phyloP scores from a whole-genome alignment of 2,329 filamentous ascomycete species.

The Trichoderma citrinoviride region DNA sequence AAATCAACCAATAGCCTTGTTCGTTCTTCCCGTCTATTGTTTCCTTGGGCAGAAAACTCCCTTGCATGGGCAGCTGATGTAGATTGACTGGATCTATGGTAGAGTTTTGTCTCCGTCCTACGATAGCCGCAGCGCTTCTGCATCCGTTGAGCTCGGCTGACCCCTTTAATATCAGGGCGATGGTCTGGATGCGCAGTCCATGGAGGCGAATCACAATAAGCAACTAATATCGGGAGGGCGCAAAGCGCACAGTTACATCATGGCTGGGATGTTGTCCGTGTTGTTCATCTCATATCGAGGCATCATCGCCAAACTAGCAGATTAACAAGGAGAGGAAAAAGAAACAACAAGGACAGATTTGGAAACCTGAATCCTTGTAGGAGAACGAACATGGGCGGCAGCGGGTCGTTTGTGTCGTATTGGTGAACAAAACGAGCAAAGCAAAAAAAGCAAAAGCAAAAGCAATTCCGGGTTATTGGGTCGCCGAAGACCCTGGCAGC shows the following conservation, averaged over 20 bases:
- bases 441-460: too few relatives aligned
- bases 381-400: too few relatives aligned
- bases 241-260: neutral
- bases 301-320: neutral
- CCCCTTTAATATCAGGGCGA: neutral
- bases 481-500: too few relatives aligned
- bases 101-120: neutral
- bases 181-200: neutral
- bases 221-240: neutral
- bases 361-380: too few relatives aligned
- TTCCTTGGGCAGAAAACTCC: neutral
- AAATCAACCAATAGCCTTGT: too few relatives aligned
- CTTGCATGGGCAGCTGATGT: neutral
- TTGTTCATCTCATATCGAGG: neutral
- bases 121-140: neutral
- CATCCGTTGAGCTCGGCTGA: neutral
- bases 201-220: constrained; percentile 2
- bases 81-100: neutral
- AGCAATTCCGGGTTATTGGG: too few relatives aligned
- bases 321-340: too few relatives aligned
- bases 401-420: too few relatives aligned
- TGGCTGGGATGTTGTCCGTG: neutral
- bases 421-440: too few relatives aligned
- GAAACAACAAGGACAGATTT: too few relatives aligned
- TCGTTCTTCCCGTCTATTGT: too few relatives aligned